phyloP scores from a whole-genome alignment of 495 filamentous ascomycete species.

The Aspergillus kassunensis region DNA sequence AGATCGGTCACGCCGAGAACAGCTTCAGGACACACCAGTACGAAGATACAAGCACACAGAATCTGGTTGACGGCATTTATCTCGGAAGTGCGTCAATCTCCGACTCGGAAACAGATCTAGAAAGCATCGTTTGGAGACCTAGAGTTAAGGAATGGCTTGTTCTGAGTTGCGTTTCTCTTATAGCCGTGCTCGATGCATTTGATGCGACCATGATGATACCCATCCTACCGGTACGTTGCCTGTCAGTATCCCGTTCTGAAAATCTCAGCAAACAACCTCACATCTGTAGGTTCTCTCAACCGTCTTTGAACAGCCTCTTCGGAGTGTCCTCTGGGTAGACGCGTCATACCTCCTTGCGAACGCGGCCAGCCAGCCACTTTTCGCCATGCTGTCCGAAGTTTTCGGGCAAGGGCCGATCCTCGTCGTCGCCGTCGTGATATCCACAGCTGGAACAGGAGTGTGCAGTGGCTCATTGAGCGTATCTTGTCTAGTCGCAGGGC shows the following conservation, averaged over 20 bases:
- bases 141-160: conserved; percentile 32
- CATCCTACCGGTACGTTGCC: conserved; percentile 14
- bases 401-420: conserved; percentile 44
- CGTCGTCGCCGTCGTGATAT: conserved; percentile 47
- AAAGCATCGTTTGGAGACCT: conserved; percentile 21
- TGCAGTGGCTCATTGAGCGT: conserved; percentile 58
- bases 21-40: conserved; percentile 13
- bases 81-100: conserved; percentile 5
- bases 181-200: conserved; percentile 40
- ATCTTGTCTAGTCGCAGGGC: conserved; percentile 57
- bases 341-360: conserved; percentile 38
- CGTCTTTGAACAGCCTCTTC: conserved; percentile 24
- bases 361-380: conserved; percentile 35
- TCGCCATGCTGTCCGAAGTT: conserved; percentile 38
- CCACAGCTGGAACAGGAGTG: conserved; percentile 57
- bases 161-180: conserved; percentile 28
- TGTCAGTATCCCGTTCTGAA: neutral
- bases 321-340: conserved; percentile 37
- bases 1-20: conserved; percentile 25
- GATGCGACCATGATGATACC: conserved; percentile 35
- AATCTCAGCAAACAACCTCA: conserved; percentile 2
- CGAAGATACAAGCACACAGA: conserved; percentile 3
- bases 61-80: conserved; percentile 8
- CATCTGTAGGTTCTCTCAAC: conserved; percentile 27
- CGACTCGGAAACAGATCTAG: neutral